Percentiles rank a stretch among this genome's conserved stretches.
Conservation (phyloP, 73 alveolate species). For the Tetrahymena elliotti region DNA sequence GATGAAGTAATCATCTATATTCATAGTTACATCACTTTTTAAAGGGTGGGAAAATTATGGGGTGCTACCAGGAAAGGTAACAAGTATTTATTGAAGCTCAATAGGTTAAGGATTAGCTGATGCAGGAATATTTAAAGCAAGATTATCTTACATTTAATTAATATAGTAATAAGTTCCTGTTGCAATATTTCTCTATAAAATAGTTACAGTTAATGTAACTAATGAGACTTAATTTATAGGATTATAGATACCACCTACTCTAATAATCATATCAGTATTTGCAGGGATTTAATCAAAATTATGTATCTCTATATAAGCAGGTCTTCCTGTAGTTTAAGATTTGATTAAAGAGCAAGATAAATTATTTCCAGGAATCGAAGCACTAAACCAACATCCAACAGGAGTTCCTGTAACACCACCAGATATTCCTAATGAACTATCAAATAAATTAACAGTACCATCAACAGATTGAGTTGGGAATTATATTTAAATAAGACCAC, state of each 20-base stretch:
- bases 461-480: neutral
- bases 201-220: neutral
- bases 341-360: neutral
- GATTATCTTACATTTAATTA: neutral
- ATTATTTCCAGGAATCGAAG: neutral
- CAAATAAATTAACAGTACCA: neutral
- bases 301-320: neutral
- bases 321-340: neutral
- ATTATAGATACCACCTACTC: neutral
- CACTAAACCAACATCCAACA: neutral
- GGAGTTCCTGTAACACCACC: neutral
- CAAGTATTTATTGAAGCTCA: neutral
- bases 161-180: neutral
- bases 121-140: neutral
- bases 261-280: neutral
- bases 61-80: neutral
- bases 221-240: neutral
- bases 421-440: neutral
- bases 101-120: neutral
- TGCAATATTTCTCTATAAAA: neutral
- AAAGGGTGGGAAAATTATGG: neutral
- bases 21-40: neutral
- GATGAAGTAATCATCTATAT: neutral
- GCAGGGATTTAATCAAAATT: neutral
- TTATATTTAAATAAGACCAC: neutral